phyloP scores from a whole-genome alignment of 2,329 filamentous ascomycete species.

The Helotiales sp. region DNA sequence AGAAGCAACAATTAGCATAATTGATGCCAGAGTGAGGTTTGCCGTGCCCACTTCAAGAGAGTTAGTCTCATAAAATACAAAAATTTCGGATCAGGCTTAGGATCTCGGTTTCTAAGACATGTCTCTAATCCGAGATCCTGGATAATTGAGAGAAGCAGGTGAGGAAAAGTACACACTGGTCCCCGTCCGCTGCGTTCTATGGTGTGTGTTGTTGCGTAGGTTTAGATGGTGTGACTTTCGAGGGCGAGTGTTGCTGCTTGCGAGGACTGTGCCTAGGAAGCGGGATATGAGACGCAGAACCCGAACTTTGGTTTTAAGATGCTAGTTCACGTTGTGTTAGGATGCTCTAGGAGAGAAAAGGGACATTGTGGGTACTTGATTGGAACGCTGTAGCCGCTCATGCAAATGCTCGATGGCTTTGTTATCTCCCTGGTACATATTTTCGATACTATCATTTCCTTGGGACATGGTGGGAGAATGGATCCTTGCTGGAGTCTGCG shows the following conservation, averaged over 20 bases:
- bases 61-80: no score
- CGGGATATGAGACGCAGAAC: conserved; percentile 23
- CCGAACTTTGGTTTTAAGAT: conserved; percentile 24
- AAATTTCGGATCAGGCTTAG: no score
- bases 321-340: background rate
- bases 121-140: no score
- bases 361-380: background rate
- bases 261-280: conserved; percentile 16
- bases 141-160: no score
- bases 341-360: background rate
- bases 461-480: background rate
- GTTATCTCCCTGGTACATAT: background rate
- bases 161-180: no score
- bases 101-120: no score
- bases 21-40: conserved; percentile 10
- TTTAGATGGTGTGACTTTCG: conserved; percentile 24
- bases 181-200: conserved; percentile 17
- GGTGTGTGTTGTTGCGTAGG: conserved; percentile 19
- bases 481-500: background rate
- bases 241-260: conserved; percentile 18
- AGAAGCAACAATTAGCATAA: background rate
- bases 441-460: background rate
- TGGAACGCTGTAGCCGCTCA: background rate
- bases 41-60: no score
- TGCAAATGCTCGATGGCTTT: background rate